Evolutionary conservation across 495 filamentous ascomycete species (phyloP), one percentile per base, ranked within the genome.

Genomic region (Aspergillus incahuasiensis): DNA sequence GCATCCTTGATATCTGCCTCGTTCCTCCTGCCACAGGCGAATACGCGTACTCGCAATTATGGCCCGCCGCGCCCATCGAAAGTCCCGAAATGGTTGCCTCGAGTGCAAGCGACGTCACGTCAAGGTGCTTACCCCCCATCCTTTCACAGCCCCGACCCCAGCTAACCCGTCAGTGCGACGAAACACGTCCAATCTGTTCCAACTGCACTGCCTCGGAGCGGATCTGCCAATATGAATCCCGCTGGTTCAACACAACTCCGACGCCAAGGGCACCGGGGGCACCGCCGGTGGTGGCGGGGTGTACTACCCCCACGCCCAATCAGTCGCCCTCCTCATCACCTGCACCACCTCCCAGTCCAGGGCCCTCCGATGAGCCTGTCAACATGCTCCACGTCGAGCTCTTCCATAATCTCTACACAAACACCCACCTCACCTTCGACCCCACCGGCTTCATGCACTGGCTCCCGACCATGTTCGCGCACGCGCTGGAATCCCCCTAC

Each of bases 21-120:
- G 11, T 16, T 35, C n/a, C 4, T 48, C 16, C 46, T 35, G 46
- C n/a, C 1, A n/a, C 16, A 18, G 28, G 11, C 46, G 28, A 49
- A 49, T 49, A 49, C 47, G 47, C 47, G 47, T 49, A 49, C 30
- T 22, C 47, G 32, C 5, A 5, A 28, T 28, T 16, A 58, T 58
- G 56, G 62, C 64, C 16, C 71, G 69, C 19, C 61, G 66, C 57
- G 52, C 64, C 6, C 71, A 74, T 48, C 63, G 53, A 38, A 75
- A 75, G 41, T 72, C 68, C 25, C 62, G 69, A n/a, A 65, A 66
- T 48, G 72, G 71, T 22, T 74, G 69, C 48, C 24, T 65, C 7
- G 65, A 69, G 61, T 74, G 69, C 51, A 75, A 75, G 55, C 66
- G 65, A 43, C 69, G 69, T 19, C 70, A 71, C 32, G 62, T 74